These are phyloP conservation scores for Naematelia aurantialba DNA, from an alignment of 768 basidiomycete species.

Conservation along the genomic window DNA sequence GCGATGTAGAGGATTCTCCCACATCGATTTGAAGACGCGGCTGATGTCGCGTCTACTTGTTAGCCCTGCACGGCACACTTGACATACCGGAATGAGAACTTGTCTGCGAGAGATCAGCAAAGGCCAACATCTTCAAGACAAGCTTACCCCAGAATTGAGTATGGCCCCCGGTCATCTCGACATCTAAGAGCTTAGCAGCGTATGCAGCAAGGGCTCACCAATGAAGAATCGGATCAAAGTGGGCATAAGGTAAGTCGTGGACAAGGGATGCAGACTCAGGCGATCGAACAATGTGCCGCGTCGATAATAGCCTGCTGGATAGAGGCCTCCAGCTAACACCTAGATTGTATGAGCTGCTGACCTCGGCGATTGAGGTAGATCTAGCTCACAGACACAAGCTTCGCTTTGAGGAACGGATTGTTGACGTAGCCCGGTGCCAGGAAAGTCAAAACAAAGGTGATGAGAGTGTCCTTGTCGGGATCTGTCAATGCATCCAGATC, in stretches of 20 bases:
- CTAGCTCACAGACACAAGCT: constrained; percentile 87
- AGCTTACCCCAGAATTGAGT: constrained; percentile 98
- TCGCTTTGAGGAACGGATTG: constrained; percentile 94
- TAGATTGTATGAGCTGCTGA: constrained; percentile 5
- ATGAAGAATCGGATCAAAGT: constrained; percentile 92
- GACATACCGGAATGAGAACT: constrained; percentile 24
- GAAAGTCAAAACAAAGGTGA: constrained; percentile 86
- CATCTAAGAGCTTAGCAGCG: constrained; percentile 60
- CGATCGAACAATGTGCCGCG: constrained; percentile 65
- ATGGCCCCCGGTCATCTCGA: constrained; percentile 94
- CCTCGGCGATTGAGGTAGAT: constrained; percentile 5
- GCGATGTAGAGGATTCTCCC: constrained; percentile 84
- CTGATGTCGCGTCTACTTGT: constrained; percentile 65
- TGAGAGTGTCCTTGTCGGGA: constrained; percentile 76
- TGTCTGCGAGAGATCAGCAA: constrained; percentile 15
- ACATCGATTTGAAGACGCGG: constrained; percentile 79
- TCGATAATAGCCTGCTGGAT: constrained; percentile 46
- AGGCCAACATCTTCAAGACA: not conserved
- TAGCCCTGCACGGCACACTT: not conserved
- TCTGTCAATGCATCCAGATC: constrained; percentile 74
- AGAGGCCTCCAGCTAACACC: constrained; percentile 47
- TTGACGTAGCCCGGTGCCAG: constrained; percentile 97
- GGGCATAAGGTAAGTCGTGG: constrained; percentile 82
- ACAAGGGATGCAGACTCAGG: constrained; percentile 79
- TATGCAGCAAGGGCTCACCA: constrained; percentile 55